Percentiles rank a stretch among this genome's conserved stretches.
These are phyloP conservation scores for Alliaria petiolata DNA, from an alignment of 345 rosid genomes.

Conservation along the genomic window DNA sequence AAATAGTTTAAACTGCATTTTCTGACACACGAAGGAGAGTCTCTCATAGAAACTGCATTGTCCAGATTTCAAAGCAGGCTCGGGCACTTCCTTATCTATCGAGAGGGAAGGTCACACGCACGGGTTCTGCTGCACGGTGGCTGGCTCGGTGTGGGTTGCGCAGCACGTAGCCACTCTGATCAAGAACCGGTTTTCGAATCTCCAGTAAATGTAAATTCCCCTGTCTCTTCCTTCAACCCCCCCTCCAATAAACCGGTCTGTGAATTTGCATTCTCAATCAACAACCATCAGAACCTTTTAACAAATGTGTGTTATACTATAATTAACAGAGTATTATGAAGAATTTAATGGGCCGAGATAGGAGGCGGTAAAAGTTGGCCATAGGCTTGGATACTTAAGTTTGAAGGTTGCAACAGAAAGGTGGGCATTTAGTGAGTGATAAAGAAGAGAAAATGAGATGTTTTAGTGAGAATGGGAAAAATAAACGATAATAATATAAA, in stretches of 20 bases:
- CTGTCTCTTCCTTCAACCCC: neutral
- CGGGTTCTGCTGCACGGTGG: slow-evolving; percentile 65
- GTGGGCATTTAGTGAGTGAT: slow-evolving; percentile 7
- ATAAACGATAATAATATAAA: no score
- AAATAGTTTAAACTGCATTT: neutral
- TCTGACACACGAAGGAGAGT: neutral
- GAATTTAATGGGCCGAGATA: neutral
- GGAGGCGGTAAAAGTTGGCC: no score
- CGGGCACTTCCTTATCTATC: slow-evolving; percentile 50
- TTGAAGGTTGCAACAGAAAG: slow-evolving; percentile 11
- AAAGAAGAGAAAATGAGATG: neutral
- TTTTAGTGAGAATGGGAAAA: no score
- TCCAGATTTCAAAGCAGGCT: slow-evolving; percentile 59
- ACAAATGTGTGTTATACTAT: neutral
- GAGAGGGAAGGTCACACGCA: slow-evolving; percentile 86
- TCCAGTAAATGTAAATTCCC: neutral
- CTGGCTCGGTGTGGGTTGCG: slow-evolving; percentile 83
- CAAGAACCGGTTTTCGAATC: slow-evolving; percentile 33
- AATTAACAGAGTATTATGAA: no score
- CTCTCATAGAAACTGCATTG: slow-evolving; percentile 10
- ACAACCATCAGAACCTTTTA: neutral
- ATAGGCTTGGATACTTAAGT: no score
- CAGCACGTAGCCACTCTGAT: slow-evolving; percentile 52
- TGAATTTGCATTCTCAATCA: neutral
- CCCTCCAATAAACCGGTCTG: neutral